Evolutionary conservation across 2,329 filamentous ascomycete species (phyloP).

Genomic region (Thielaviopsis cerberus): DNA sequence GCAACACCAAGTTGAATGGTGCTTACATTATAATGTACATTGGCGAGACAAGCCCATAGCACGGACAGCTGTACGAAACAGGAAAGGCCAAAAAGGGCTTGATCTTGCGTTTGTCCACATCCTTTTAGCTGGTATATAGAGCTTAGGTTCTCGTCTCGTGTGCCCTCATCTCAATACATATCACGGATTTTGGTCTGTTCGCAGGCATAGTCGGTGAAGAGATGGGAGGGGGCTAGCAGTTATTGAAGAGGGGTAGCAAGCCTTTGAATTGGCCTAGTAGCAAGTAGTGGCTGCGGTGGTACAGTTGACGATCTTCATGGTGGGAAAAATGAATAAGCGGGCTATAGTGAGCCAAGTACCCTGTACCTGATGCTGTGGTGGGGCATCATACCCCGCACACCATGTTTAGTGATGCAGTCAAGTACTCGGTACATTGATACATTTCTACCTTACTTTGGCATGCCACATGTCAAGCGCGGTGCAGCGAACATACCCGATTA

Average conservation of each 20-base stretch:
- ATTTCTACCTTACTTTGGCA: too few relatives aligned
- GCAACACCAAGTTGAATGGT: too few relatives aligned
- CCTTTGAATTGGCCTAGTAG: too few relatives aligned
- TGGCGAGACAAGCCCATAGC: background rate
- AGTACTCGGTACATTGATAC: background rate
- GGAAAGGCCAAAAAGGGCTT: background rate
- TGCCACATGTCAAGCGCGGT: too few relatives aligned
- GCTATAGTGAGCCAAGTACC: background rate
- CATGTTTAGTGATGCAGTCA: background rate
- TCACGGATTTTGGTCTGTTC: background rate
- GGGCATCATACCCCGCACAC: background rate
- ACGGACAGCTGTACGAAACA: background rate
- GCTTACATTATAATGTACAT: background rate
- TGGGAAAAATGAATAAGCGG: background rate
- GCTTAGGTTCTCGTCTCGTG: background rate
- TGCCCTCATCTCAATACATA: background rate
- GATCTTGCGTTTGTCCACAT: background rate
- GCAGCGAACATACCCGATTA: too few relatives aligned
- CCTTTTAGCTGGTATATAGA: background rate
- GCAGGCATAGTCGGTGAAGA: too few relatives aligned
- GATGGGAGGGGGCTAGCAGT: too few relatives aligned
- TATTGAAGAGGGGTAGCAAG: too few relatives aligned
- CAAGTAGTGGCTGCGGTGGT: too few relatives aligned
- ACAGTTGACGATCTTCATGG: too few relatives aligned
- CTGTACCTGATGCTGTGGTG: background rate